Conservation (phyloP, 257 asterid species). For the Ehretia macrophylla region DNA sequence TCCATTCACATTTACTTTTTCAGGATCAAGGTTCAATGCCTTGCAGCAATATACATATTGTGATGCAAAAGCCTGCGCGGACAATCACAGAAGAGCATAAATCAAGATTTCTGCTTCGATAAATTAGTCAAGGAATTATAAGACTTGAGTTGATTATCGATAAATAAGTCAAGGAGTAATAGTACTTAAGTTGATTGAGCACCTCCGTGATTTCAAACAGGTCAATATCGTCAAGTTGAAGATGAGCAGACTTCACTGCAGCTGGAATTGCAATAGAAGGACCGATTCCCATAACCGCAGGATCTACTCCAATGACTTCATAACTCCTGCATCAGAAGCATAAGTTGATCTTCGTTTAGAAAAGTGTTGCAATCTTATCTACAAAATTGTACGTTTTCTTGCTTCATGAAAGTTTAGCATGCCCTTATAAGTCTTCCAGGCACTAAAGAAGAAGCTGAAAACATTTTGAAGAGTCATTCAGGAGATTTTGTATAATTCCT, state of each 20-base stretch:
- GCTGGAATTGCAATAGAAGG: slow-evolving; percentile 95
- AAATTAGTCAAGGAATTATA: not conserved
- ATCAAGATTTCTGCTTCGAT: slow-evolving; percentile 1
- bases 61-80: slow-evolving; percentile 86
- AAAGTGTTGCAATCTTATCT: too few species aligned
- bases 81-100: not conserved
- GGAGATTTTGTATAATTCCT: too few species aligned
- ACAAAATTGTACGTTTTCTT: too few species aligned
- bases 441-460: too few species aligned
- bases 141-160: not conserved
- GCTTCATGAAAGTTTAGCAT: too few species aligned
- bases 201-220: slow-evolving; percentile 93
- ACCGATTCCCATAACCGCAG: slow-evolving; percentile 90
- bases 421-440: too few species aligned
- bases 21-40: slow-evolving; percentile 61
- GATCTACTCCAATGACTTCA: slow-evolving; percentile 90
- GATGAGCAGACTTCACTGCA: slow-evolving; percentile 90
- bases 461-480: too few species aligned
- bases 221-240: slow-evolving; percentile 51
- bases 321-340: slow-evolving; percentile 55
- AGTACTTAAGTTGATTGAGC: slow-evolving; percentile 5
- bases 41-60: slow-evolving; percentile 81
- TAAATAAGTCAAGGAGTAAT: not conserved
- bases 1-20: slow-evolving; percentile 84
- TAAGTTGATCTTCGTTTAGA: too few species aligned